A percentile compares a stretch with the other conserved stretches of the same genome.
These are phyloP conservation scores for Tetracladium maxilliforme DNA, from an alignment of 2,329 filamentous ascomycete genomes.

Conservation along the genomic window DNA sequence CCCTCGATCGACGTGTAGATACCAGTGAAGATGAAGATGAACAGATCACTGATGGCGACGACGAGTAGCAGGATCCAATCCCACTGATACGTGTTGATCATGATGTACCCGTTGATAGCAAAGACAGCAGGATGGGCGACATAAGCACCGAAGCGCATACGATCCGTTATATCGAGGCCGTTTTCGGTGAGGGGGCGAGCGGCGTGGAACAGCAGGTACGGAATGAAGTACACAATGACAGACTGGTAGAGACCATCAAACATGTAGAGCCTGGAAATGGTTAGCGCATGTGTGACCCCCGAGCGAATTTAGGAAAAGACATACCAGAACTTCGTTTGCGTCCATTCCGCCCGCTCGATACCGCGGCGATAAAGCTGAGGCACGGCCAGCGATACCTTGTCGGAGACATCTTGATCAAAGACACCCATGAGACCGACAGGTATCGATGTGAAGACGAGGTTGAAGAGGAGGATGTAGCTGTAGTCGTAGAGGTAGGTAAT, in stretches of 20 bases:
- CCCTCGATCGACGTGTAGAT: slow-evolving; percentile 49
- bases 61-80: slow-evolving; percentile 90
- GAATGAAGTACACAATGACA: slow-evolving; percentile 82
- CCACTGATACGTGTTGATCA: slow-evolving; percentile 96
- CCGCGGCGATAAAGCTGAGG: slow-evolving; percentile 90
- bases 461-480: slow-evolving; percentile 93
- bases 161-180: slow-evolving; percentile 65
- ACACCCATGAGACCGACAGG: slow-evolving; percentile 94
- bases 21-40: slow-evolving; percentile 94
- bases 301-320: slow-evolving; percentile 13
- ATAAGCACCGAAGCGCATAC: slow-evolving; percentile 74
- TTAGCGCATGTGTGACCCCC: slow-evolving; percentile 10
- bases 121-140: slow-evolving; percentile 73
- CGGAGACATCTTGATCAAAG: slow-evolving; percentile 90
- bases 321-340: slow-evolving; percentile 90
- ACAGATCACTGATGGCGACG: slow-evolving; percentile 64
- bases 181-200: slow-evolving; percentile 56
- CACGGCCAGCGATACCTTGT: slow-evolving; percentile 84
- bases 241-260: slow-evolving; percentile 89
- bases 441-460: slow-evolving; percentile 89
- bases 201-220: slow-evolving; percentile 62
- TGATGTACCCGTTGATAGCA: slow-evolving; percentile 84
- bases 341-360: slow-evolving; percentile 95
- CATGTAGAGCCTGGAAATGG: slow-evolving; percentile 67
- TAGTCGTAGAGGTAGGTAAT: slow-evolving; percentile 96